phyloP scores from a whole-genome alignment of 176 grass and related monocot genomes.

The Thinopyrum elongatum region DNA sequence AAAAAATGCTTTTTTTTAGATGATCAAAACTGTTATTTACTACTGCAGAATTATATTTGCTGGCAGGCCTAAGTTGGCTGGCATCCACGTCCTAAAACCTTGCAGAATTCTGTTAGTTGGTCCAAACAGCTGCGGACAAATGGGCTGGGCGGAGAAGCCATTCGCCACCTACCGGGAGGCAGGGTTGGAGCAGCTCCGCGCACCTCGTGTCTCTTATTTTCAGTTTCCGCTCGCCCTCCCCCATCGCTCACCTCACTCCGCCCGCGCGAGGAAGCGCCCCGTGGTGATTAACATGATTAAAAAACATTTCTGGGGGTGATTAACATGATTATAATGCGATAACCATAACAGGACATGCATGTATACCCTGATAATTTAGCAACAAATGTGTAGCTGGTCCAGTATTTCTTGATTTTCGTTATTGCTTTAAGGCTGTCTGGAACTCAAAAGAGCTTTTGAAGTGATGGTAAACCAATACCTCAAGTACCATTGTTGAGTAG shows the following conservation, averaged over 20 bases:
- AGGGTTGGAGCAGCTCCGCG: not conserved
- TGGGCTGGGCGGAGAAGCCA: no score
- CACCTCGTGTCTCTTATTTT: not conserved
- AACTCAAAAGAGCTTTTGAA: not conserved
- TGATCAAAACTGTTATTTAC: no score
- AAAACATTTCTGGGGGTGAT: not conserved
- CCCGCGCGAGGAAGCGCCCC: not conserved
- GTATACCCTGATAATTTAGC: not conserved
- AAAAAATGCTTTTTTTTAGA: no score
- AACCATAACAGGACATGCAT: not conserved
- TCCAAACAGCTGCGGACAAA: no score
- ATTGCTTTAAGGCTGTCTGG: not conserved
- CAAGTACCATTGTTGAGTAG: not conserved
- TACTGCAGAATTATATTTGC: no score
- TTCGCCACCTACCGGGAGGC: no score
- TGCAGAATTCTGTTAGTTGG: no score
- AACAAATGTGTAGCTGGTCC: not conserved
- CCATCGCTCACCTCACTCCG: not conserved
- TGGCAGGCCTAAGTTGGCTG: no score
- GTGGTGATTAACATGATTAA: not conserved
- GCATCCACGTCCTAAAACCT: no score
- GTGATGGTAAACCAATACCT: not conserved
- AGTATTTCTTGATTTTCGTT: constrained; percentile 4
- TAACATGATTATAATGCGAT: not conserved
- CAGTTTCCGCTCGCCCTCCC: not conserved